Conservation (phyloP, 495 filamentous ascomycete species). For the Penicillium nucicola region DNA sequence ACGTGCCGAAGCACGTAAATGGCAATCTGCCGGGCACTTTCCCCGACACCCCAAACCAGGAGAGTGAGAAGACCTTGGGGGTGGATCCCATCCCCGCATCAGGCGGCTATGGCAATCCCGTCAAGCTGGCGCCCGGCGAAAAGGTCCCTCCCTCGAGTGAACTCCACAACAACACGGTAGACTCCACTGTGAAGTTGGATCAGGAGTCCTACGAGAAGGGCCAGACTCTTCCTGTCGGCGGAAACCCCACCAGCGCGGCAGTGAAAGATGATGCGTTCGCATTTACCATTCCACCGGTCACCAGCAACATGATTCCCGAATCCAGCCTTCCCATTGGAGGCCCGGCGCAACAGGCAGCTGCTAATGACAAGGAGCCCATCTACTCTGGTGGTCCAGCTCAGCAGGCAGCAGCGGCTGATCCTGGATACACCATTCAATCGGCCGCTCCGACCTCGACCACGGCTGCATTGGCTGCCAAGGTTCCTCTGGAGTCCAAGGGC, state of each 20-base stretch:
- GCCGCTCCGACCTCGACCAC: slow-evolving; percentile 69
- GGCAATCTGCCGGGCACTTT: slow-evolving; percentile 70
- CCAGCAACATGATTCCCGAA: slow-evolving; percentile 73
- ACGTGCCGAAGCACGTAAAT: slow-evolving; percentile 58
- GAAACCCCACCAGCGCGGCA: slow-evolving; percentile 13
- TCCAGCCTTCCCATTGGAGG: slow-evolving; percentile 73
- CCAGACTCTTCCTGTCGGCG: slow-evolving; percentile 45
- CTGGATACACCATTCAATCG: slow-evolving; percentile 62
- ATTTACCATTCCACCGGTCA: slow-evolving; percentile 61
- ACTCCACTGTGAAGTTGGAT: slow-evolving; percentile 67
- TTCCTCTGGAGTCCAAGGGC: slow-evolving; percentile 61
- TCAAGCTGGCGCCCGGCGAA: slow-evolving; percentile 76
- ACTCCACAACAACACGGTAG: slow-evolving; percentile 43
- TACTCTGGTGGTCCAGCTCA: slow-evolving; percentile 19
- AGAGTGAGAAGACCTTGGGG: slow-evolving; percentile 52
- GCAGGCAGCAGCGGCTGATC: slow-evolving; percentile 36
- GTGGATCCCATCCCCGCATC: slow-evolving; percentile 73
- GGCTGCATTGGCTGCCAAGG: slow-evolving; percentile 63
- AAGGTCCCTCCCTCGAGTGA: slow-evolving; percentile 64
- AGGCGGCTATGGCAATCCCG: slow-evolving; percentile 72
- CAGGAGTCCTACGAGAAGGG: slow-evolving; percentile 79
- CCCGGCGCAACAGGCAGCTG: slow-evolving; percentile 17
- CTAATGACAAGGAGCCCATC: slow-evolving; percentile 4
- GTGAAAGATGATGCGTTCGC: slow-evolving; percentile 31
- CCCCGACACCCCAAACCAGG: slow-evolving; percentile 69